phyloP scores from a whole-genome alignment of 129 eudicot genomes.

The Arctium lappa region DNA sequence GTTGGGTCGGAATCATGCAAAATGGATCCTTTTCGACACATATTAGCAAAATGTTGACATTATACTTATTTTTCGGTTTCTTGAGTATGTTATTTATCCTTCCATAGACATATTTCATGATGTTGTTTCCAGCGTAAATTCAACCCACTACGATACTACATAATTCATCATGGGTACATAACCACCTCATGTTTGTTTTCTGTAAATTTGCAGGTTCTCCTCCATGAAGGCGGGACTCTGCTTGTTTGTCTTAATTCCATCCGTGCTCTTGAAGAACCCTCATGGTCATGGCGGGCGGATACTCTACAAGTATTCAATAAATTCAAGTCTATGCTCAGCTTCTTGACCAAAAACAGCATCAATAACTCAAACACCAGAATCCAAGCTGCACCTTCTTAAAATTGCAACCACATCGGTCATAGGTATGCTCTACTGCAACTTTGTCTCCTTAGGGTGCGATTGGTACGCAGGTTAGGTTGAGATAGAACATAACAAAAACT shows the following conservation, averaged over 20 bases:
- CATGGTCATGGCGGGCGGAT: conserved; percentile 92
- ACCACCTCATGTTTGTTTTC: not conserved
- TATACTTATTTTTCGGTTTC: too few relatives aligned
- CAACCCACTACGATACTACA: too few relatives aligned
- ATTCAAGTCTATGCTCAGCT: conserved; percentile 32
- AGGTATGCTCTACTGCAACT: conserved; percentile 18
- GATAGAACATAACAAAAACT: not conserved
- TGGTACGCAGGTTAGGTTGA: not conserved
- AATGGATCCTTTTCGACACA: too few relatives aligned
- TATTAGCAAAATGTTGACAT: too few relatives aligned
- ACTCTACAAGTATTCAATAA: conserved; percentile 34
- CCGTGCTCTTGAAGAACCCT: conserved; percentile 77
- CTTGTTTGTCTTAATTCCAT: conserved; percentile 90
- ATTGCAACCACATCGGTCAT: conserved; percentile 11
- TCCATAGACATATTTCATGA: not conserved
- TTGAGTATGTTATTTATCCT: not conserved
- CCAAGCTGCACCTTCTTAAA: conserved; percentile 57
- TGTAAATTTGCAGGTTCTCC: conserved; percentile 58
- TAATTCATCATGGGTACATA: not conserved
- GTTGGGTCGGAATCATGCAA: too few relatives aligned
- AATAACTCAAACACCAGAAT: conserved; percentile 25
- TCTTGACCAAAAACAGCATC: conserved; percentile 20
- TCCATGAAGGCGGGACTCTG: conserved; percentile 97
- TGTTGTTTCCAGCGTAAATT: not conserved
- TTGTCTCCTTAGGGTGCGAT: not conserved